phyloP scores from a whole-genome alignment of 352 stramenopile genomes.

The Aphanomyces astaci region DNA sequence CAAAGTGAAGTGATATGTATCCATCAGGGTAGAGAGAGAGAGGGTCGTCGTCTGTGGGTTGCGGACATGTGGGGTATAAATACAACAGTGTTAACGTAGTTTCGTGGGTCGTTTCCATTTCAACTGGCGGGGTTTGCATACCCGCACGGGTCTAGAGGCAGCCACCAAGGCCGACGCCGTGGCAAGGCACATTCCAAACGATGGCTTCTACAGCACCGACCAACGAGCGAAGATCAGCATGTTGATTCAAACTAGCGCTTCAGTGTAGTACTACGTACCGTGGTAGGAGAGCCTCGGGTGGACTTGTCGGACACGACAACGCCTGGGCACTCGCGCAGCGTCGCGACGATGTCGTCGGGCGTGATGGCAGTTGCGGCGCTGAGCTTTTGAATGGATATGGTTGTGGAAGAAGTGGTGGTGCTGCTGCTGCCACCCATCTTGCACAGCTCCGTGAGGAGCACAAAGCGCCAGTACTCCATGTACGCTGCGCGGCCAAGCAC shows the following conservation, averaged over 20 bases:
- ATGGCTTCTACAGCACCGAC: not conserved
- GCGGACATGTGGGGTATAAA: not conserved
- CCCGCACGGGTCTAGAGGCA: not conserved
- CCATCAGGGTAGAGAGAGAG: too few species aligned
- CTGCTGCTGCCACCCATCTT: too few species aligned
- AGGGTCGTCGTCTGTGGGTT: too few species aligned
- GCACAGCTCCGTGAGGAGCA: conserved; percentile 45
- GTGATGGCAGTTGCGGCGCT: conserved; percentile 77
- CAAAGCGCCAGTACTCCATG: conserved; percentile 41
- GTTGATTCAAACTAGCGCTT: too few species aligned
- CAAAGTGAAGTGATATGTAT: too few species aligned
- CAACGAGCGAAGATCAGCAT: not conserved
- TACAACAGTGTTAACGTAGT: not conserved
- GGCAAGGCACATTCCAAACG: not conserved
- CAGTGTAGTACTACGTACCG: too few species aligned
- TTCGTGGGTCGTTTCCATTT: not conserved
- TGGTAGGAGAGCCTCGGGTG: not conserved
- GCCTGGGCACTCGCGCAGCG: conserved; percentile 27
- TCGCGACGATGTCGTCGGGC: conserved; percentile 84
- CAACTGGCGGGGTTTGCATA: not conserved
- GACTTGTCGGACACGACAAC: not conserved
- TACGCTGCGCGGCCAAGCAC: conserved; percentile 78
- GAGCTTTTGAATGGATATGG: conserved; percentile 77
- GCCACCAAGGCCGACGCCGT: not conserved
- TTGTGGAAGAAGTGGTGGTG: not conserved